phyloP scores from a whole-genome alignment of 2,329 filamentous ascomycete genomes.

The Fusarium sp. region DNA sequence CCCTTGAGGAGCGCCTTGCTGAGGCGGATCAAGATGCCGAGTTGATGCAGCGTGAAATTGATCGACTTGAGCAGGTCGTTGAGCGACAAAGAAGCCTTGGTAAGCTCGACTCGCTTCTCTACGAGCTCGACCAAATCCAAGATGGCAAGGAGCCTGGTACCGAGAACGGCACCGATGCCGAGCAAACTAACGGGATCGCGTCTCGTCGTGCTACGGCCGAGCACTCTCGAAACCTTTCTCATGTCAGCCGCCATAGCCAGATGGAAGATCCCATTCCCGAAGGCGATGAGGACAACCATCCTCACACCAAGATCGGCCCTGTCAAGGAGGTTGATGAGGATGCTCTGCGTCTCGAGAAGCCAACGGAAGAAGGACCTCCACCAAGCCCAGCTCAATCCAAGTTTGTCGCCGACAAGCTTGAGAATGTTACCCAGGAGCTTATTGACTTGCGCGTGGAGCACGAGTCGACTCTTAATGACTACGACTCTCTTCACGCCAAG shows the following conservation, averaged over 20 bases:
- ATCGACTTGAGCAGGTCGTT: conserved; percentile 92
- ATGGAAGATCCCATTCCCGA: conserved; percentile 68
- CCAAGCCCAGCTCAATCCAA: conserved; percentile 83
- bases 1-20: conserved; percentile 91
- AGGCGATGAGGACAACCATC: conserved; percentile 58
- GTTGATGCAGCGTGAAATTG: conserved; percentile 96
- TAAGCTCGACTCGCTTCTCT: conserved; percentile 90
- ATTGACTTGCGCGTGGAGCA: conserved; percentile 92
- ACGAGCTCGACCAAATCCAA: conserved; percentile 87
- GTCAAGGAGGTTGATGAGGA: conserved; percentile 52
- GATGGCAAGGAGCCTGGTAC: conserved; percentile 62
- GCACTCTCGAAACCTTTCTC: conserved; percentile 67
- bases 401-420: conserved; percentile 92
- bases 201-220: conserved; percentile 61
- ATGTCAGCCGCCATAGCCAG: conserved; percentile 66
- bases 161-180: conserved; percentile 46
- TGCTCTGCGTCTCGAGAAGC: conserved; percentile 27
- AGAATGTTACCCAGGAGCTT: conserved; percentile 90
- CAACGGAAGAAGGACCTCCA: conserved; percentile 51
- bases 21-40: conserved; percentile 97
- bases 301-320: conserved; percentile 47
- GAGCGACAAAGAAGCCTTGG: conserved; percentile 95
- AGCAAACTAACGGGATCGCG: conserved; percentile 54
- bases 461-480: conserved; percentile 84
- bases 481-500: conserved; percentile 83